Evolutionary conservation across 108 stramenopile genomes (phyloP).

Genomic region (Cyclotella cryptica): DNA sequence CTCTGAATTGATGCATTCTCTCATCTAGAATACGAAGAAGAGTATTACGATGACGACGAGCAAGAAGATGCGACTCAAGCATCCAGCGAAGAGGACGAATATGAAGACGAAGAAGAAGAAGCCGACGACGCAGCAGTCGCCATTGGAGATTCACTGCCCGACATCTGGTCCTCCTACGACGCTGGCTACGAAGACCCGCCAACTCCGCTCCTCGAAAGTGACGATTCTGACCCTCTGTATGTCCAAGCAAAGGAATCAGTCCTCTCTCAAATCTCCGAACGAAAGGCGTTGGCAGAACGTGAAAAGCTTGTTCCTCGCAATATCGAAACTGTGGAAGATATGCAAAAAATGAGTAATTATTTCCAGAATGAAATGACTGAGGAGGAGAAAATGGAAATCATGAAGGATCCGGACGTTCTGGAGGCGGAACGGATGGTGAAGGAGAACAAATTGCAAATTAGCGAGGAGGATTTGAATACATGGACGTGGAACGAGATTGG

Average conservation of each 20-base stretch:
- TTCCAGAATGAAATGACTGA: slow-evolving; percentile 44
- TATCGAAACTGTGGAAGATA: slow-evolving; percentile 16
- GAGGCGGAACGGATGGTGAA: slow-evolving; percentile 36
- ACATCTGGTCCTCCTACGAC: slow-evolving; percentile 51
- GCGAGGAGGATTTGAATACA: slow-evolving; percentile 62
- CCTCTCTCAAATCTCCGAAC: slow-evolving; percentile 35
- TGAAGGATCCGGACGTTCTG: slow-evolving; percentile 27
- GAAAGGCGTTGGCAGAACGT: slow-evolving; percentile 23
- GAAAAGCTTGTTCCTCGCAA: slow-evolving; percentile 35
- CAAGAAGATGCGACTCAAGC: slow-evolving; percentile 6
- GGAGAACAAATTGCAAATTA: slow-evolving; percentile 38
- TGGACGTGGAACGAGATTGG: too few relatives aligned
- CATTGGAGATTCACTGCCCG: slow-evolving; percentile 4
- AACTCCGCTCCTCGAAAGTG: slow-evolving; percentile 35
- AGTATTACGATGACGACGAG: too few relatives aligned
- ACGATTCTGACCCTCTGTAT: slow-evolving; percentile 39
- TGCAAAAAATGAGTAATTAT: slow-evolving; percentile 24
- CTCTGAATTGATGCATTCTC: too few relatives aligned
- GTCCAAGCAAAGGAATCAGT: slow-evolving; percentile 32
- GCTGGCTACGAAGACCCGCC: slow-evolving; percentile 36
- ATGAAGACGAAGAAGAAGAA: too few relatives aligned
- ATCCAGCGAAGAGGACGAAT: slow-evolving; percentile 39
- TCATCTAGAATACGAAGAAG: too few relatives aligned
- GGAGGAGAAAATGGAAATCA: slow-evolving; percentile 28
- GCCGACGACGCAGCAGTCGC: slow-evolving; percentile 23